A percentile compares a stretch with the other conserved stretches of the same genome.
phyloP scores from a whole-genome alignment of 1,284 basidiomycete species.

The Rhodotorula sp. region DNA sequence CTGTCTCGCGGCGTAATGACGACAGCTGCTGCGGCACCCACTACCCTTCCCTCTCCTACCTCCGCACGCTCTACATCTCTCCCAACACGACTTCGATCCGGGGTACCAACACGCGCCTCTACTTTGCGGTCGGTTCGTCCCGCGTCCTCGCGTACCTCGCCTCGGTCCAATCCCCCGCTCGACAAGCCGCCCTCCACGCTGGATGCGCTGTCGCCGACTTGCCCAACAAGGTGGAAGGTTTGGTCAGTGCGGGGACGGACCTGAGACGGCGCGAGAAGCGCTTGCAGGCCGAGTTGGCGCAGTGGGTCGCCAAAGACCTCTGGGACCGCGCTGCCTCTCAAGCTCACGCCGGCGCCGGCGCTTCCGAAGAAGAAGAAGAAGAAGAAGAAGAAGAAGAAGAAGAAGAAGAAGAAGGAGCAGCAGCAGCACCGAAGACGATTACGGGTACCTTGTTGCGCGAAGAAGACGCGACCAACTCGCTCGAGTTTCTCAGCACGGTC shows the following conservation, averaged over 20 bases:
- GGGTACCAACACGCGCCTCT: slow-evolving; percentile 62
- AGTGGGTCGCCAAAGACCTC: slow-evolving; percentile 57
- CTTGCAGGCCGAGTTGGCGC: slow-evolving; percentile 66
- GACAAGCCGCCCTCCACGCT: slow-evolving; percentile 58
- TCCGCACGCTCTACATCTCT: slow-evolving; percentile 62
- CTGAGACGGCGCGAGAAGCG: slow-evolving; percentile 63
- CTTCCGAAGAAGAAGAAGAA: slow-evolving; percentile 28
- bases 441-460: slow-evolving; percentile 53
- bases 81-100: slow-evolving; percentile 61
- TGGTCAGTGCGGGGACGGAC: slow-evolving; percentile 65
- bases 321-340: slow-evolving; percentile 12
- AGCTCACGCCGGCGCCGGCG: slow-evolving; percentile 26
- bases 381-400: slow-evolving; percentile 12
- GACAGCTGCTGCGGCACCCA: slow-evolving; percentile 82
- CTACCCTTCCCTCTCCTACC: slow-evolving; percentile 56
- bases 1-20: neutral
- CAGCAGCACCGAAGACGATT: neutral
- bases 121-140: slow-evolving; percentile 69
- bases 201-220: slow-evolving; percentile 65
- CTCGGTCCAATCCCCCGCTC: slow-evolving; percentile 58
- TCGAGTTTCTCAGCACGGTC: slow-evolving; percentile 63
- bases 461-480: slow-evolving; percentile 62
- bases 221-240: slow-evolving; percentile 65
- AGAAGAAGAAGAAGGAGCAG: slow-evolving; percentile 12
- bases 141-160: slow-evolving; percentile 65